Evolutionary conservation across 1,284 basidiomycete species (phyloP).

Genomic region (Fomitiporia mediterranea): DNA sequence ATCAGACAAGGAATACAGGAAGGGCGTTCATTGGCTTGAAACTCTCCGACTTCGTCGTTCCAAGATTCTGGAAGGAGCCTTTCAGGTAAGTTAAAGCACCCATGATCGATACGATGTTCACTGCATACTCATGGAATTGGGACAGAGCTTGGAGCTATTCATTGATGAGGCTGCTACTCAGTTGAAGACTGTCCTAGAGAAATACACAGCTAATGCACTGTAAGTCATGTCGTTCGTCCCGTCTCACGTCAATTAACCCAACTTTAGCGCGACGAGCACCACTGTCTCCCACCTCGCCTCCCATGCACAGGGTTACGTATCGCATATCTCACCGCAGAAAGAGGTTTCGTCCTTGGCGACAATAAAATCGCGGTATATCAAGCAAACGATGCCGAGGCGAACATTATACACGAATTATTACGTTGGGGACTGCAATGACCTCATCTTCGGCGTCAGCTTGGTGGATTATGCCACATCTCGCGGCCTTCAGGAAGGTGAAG

Average conservation of each 20-base stretch:
- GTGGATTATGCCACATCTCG: constrained; percentile 90
- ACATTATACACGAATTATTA: constrained; percentile 74
- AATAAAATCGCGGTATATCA: constrained; percentile 54
- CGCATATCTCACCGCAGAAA: constrained; percentile 63
- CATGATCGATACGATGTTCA: background rate
- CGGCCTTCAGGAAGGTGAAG: constrained; percentile 64
- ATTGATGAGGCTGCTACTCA: constrained; percentile 67
- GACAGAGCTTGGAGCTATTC: constrained; percentile 76
- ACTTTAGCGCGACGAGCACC: constrained; percentile 54
- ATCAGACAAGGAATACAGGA: constrained; percentile 93
- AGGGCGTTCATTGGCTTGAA: constrained; percentile 90
- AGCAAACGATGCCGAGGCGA: constrained; percentile 58
- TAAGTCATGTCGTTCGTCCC: constrained; percentile 33
- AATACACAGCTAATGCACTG: constrained; percentile 77
- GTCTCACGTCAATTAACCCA: constrained; percentile 12
- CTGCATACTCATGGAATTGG: constrained; percentile 19
- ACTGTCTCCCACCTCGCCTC: constrained; percentile 66
- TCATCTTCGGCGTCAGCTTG: constrained; percentile 91
- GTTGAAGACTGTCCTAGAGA: constrained; percentile 60
- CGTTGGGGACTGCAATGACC: constrained; percentile 83
- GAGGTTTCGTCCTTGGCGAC: constrained; percentile 57
- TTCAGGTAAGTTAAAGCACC: constrained; percentile 46
- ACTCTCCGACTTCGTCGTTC: constrained; percentile 80
- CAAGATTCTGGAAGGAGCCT: constrained; percentile 80
- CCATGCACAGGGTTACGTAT: constrained; percentile 53